Base-by-base conservation (phyloP, 208 protist species). In the Herpetomonas tarakana region DNA sequence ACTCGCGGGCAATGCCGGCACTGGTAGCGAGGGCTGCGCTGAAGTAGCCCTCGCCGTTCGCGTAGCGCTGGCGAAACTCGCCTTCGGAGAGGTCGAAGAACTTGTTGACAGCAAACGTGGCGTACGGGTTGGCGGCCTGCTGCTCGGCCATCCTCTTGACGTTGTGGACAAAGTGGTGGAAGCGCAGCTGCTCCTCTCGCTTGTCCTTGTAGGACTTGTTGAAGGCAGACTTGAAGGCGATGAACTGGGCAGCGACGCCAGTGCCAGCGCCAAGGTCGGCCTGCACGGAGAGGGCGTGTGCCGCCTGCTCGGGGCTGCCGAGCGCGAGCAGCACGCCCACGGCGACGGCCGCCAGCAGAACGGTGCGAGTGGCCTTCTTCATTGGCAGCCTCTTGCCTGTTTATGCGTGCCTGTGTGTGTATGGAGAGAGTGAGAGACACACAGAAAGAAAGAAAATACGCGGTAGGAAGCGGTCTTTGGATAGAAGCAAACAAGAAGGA, bases 11-110 rank as follows among this genome's bases (percentile, higher is more conserved):
- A 57, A 29, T 27, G 35, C 44, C 44, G 57, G 30, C 52, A 59
- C 39, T 65, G 19, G 49, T 21, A 41, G 12, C 21, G 21, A 11
- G 46, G 29, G 41, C 49, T 49, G 56, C 63, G 12, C 56, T 27
- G 59, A 76, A 84, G 70, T 81, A 30, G 31, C 25, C 53, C 12
- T 45, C 73, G 31, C 65, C 70, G 66, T 71, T 79, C 47, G 68
- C 51, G 72, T 85, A 79, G 51, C 58, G 56, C 18, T 38, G 12
- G 22, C 47, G 50, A 62, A 92, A 85, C 65, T 88, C 82, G 22
- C 62, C 77, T 22, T 35, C 64, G 12, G 77, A 78, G 39, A 87
- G 47, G 74, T 92, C 82, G 21, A 78, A 83, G 74, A 85, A 88
- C 41, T 53, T 68, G 44, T 71, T 84, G 30, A 81, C 54, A 29